Base-by-base conservation (phyloP, 305 asterid genomes). In the Solanum hybrid region DNA sequence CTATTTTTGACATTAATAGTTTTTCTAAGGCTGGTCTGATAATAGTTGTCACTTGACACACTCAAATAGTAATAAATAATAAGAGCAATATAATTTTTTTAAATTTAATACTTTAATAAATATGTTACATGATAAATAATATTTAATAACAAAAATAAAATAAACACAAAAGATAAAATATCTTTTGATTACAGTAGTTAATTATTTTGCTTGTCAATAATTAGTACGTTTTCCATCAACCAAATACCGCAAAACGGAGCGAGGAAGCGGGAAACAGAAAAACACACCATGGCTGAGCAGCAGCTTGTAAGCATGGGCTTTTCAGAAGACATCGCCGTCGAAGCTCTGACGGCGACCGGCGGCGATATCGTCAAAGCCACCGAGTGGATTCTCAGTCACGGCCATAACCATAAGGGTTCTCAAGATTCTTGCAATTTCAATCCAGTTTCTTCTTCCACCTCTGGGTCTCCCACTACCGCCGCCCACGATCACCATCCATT, bases 291-390 rank as follows among this genome's bases (percentile, higher is more conserved):
- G 89, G 86, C 64, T 32, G 91, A 90, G 82, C 71, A 92, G 88
- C 93, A 94, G 89, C 98, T 96, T 24, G 81, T 93, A 12, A 92
- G 89, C 93, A 96, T 96, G 99, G 99, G 99, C 37, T 96, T 96
- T 92, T 22, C 94, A 22, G 79, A 91, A 77, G 96, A 90, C 56
- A 82, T 79, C 77, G 95, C 97, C 89, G 87, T 93, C 42, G 89
- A 94, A 93, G 98, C 99, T 66, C 92, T 96, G 40, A 86, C 91
- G 17, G 92, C 93, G 31, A 89, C 90, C 92, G 94, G 89, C 92
- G 96, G 96, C 86, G 92, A 94, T 90, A 88, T 95, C 91, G 37
- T 79, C 89, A 91, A 92, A 90, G 96, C 99, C 90, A 92, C 98
- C 90, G 95, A 95, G 60, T 95, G 95, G 96, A 93, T 95, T 29